Evolutionary conservation across 257 asterid genomes (phyloP).

Genomic region (Dorcoceras hygrometricum): DNA sequence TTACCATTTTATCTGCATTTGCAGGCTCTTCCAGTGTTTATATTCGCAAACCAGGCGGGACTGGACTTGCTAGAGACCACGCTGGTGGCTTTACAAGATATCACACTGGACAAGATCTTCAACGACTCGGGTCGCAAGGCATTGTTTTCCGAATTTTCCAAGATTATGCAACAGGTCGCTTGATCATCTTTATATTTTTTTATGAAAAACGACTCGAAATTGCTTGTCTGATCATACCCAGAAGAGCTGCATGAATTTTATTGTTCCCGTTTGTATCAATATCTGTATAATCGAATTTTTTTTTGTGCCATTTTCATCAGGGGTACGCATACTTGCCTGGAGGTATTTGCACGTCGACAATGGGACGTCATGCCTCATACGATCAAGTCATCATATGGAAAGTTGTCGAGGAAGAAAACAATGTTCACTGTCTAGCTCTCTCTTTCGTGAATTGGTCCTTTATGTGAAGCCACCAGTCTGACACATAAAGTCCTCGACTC

Average conservation of each 20-base stretch:
- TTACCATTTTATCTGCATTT: slow-evolving; percentile 1
- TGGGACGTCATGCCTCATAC: slow-evolving; percentile 92
- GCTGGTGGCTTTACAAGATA: slow-evolving; percentile 82
- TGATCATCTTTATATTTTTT: neutral
- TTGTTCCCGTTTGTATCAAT: no score
- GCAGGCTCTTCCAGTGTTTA: slow-evolving; percentile 83
- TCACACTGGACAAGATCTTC: slow-evolving; percentile 77
- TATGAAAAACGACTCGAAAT: neutral
- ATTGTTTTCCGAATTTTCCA: slow-evolving; percentile 66
- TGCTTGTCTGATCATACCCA: neutral
- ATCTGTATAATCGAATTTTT: neutral
- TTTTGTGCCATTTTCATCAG: no score
- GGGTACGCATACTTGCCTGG: slow-evolving; percentile 80
- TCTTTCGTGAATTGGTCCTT: slow-evolving; percentile 96
- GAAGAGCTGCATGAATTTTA: no score
- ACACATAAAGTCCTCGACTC: neutral
- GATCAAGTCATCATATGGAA: slow-evolving; percentile 96
- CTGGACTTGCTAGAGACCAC: slow-evolving; percentile 96
- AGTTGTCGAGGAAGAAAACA: slow-evolving; percentile 64
- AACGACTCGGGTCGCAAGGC: slow-evolving; percentile 78
- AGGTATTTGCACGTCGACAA: slow-evolving; percentile 87
- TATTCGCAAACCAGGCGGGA: slow-evolving; percentile 92
- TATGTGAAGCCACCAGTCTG: slow-evolving; percentile 36
- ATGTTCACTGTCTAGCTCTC: slow-evolving; percentile 82
- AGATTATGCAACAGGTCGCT: slow-evolving; percentile 91